Percentiles rank a stretch among this genome's conserved stretches.
These are phyloP conservation scores for Falciphora oryzae DNA, from an alignment of 2,329 filamentous ascomycete genomes.

Conservation along the genomic window DNA sequence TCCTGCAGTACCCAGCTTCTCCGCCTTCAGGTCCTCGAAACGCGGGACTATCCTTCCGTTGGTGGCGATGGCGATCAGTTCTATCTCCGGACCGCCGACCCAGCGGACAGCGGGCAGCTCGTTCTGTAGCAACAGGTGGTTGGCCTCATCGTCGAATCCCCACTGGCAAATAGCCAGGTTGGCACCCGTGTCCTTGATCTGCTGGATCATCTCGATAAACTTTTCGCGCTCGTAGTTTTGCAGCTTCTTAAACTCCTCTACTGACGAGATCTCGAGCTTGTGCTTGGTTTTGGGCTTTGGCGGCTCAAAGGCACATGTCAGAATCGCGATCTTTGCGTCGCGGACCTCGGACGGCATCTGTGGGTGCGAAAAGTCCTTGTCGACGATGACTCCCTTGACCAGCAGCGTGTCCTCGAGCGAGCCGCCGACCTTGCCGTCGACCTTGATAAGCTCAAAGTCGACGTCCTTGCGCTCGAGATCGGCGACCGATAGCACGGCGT, in stretches of 20 bases:
- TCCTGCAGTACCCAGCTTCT: conserved; percentile 87
- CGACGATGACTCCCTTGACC: conserved; percentile 96
- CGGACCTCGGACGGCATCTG: conserved; percentile 96
- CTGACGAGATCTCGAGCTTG: conserved; percentile 93
- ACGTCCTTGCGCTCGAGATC: conserved; percentile 96
- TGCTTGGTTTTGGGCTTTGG: conserved; percentile 99
- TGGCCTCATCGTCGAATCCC: conserved; percentile 99
- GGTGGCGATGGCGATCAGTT: conserved; percentile 96
- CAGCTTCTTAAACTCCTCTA: conserved; percentile 97
- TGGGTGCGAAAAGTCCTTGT: conserved; percentile 99
- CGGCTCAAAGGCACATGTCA: conserved; percentile 97
- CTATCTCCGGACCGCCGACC: conserved; percentile 97
- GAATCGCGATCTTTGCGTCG: conserved; percentile 94
- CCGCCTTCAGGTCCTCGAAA: conserved; percentile 86
- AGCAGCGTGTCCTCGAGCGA: conserved; percentile 88
- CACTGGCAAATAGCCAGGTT: conserved; percentile 99
- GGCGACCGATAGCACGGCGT: conserved; percentile 92
- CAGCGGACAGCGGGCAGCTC: conserved; percentile 91
- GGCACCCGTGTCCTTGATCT: conserved; percentile 95
- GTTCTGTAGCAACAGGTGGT: conserved; percentile 95
- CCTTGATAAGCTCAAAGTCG: conserved; percentile 98
- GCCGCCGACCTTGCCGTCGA: conserved; percentile 96
- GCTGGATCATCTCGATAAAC: conserved; percentile 97
- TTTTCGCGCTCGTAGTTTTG: conserved; percentile 95
- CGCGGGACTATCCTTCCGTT: conserved; percentile 96